phyloP scores from a whole-genome alignment of 2,329 filamentous ascomycete genomes.

The Talaromyces piceae region DNA sequence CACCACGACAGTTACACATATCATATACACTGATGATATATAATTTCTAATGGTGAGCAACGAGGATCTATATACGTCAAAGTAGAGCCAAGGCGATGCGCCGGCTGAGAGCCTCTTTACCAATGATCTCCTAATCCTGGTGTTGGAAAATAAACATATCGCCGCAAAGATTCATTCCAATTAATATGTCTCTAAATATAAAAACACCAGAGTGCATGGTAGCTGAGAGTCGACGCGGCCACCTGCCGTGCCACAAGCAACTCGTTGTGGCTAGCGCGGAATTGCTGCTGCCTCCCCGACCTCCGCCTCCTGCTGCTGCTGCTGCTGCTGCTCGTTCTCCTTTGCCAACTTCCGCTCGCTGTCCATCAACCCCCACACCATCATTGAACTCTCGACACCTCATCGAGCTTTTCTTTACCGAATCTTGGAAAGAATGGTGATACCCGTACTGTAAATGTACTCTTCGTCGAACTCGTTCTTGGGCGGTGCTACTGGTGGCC shows the following conservation, averaged over 20 bases:
- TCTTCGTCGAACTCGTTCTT: slow-evolving; percentile 81
- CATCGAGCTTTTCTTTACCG: not conserved
- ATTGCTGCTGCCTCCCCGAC: not conserved
- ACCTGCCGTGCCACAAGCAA: not conserved
- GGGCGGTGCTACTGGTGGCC: slow-evolving; percentile 68
- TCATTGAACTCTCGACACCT: not conserved
- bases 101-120: too few relatives aligned
- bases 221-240: not conserved
- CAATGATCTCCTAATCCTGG: not conserved
- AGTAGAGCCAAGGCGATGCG: not conserved
- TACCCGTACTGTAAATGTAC: slow-evolving; percentile 58
- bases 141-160: not conserved
- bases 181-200: too few relatives aligned
- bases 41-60: too few relatives aligned
- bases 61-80: not conserved
- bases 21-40: too few relatives aligned
- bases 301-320: not conserved
- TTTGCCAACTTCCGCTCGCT: not conserved
- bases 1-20: too few relatives aligned
- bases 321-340: not conserved
- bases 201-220: not conserved
- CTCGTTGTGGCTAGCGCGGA: slow-evolving; percentile 1
- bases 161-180: too few relatives aligned
- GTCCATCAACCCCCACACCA: not conserved
- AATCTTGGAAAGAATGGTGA: slow-evolving; percentile 4